Conservation (phyloP, 805 yeast species). For the Clavispora fructus region DNA sequence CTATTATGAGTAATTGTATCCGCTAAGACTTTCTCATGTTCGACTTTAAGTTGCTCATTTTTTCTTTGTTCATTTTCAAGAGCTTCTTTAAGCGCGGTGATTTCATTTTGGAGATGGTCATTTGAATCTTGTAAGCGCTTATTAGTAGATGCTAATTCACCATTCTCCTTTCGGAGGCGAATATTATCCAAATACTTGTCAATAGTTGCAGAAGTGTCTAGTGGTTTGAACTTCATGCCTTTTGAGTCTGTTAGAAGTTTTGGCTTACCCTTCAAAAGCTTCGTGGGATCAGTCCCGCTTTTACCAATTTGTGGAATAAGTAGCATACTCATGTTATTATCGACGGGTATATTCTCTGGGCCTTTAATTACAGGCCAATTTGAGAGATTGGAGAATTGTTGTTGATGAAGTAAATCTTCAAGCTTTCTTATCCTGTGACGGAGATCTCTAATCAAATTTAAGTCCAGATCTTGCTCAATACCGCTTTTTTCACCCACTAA, state of each 20-base stretch:
- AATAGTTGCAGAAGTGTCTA: conserved; percentile 33
- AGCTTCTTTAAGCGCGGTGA: conserved; percentile 2
- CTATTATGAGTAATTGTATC: conserved; percentile 5
- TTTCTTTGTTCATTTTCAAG: conserved; percentile 2
- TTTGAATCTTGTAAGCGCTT: conserved; percentile 7
- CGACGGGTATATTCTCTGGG: background rate
- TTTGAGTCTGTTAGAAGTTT: background rate
- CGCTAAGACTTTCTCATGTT: conserved; percentile 6
- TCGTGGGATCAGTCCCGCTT: conserved; percentile 20
- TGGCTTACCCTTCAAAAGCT: conserved; percentile 18
- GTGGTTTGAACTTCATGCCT: conserved; percentile 11
- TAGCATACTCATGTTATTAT: conserved; percentile 13
- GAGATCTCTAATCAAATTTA: conserved; percentile 51
- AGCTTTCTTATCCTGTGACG: conserved; percentile 68
- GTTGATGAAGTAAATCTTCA: conserved; percentile 73
- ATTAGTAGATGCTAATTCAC: conserved; percentile 9
- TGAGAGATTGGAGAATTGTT: conserved; percentile 52
- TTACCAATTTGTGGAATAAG: background rate
- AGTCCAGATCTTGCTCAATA: conserved; percentile 22
- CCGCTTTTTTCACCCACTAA: conserved; percentile 1
- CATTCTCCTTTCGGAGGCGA: conserved; percentile 28
- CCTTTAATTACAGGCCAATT: conserved; percentile 34
- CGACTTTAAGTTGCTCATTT: conserved; percentile 2
- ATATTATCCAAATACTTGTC: conserved; percentile 41
- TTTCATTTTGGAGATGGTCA: conserved; percentile 5